Evolutionary conservation across 129 eudicot genomes (phyloP).

Genomic region (Helichrysum umbraculigerum): DNA sequence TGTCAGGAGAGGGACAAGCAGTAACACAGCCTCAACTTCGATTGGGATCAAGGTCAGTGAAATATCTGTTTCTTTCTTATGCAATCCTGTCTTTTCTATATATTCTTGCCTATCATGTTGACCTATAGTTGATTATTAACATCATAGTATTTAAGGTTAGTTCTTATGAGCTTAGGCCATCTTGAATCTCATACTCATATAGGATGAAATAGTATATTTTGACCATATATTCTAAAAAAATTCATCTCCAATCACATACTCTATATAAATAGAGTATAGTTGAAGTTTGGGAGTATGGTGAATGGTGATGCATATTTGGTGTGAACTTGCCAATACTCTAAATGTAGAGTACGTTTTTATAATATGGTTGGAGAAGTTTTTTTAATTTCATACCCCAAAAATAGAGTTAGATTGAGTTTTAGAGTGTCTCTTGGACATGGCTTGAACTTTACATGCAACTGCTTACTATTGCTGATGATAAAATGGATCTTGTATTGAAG

Average conservation of each 20-base stretch:
- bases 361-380: not conserved
- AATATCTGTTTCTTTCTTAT: not conserved
- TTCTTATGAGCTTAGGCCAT: not conserved
- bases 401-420: not conserved
- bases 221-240: not conserved
- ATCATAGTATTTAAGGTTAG: not conserved
- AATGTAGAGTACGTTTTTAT: not conserved
- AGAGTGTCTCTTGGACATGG: not conserved
- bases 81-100: not conserved
- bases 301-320: not conserved
- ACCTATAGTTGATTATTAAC: not conserved
- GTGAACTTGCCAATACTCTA: not conserved
- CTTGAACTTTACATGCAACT: not conserved
- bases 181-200: not conserved
- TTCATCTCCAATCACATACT: not conserved
- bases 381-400: not conserved
- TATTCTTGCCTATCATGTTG: not conserved
- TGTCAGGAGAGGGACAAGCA: constrained; percentile 50
- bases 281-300: not conserved
- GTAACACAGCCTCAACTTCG: constrained; percentile 32
- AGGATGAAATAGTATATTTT: not conserved
- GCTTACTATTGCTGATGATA: not conserved
- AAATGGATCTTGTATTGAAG: not conserved
- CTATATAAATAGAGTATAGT: not conserved
- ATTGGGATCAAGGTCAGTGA: constrained; percentile 42